Evolutionary conservation across 106 monocot genomes (phyloP).

Genomic region (Dioscorea zingiberensis): DNA sequence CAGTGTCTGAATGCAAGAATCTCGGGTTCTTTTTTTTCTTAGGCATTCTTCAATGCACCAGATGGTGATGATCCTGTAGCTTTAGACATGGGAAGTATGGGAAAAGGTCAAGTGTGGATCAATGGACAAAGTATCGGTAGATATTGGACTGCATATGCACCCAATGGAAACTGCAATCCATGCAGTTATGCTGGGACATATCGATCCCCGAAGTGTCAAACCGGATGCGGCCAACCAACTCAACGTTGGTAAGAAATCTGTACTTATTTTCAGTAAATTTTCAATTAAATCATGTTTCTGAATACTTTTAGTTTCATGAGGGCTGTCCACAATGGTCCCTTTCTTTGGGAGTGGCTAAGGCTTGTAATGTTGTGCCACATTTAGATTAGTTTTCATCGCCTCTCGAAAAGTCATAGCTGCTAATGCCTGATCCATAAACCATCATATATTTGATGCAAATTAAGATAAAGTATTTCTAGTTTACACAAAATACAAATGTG

Average conservation of each 20-base stretch:
- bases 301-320: neutral
- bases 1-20: neutral
- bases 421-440: too few relatives aligned
- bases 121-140: conserved; percentile 93
- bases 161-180: conserved; percentile 48
- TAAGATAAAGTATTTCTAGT: too few relatives aligned
- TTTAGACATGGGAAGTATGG: conserved; percentile 95
- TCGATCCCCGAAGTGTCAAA: conserved; percentile 68
- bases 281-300: neutral
- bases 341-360: too few relatives aligned
- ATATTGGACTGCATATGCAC: conserved; percentile 75
- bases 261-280: neutral
- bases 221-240: conserved; percentile 82
- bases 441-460: too few relatives aligned
- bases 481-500: too few relatives aligned
- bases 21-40: neutral
- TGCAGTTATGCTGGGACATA: conserved; percentile 76
- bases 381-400: too few relatives aligned
- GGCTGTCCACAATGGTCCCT: too few relatives aligned
- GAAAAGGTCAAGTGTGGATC: conserved; percentile 93
- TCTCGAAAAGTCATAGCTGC: too few relatives aligned
- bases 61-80: conserved; percentile 85
- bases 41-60: conserved; percentile 32
- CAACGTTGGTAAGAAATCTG: conserved; percentile 75
- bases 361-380: too few relatives aligned